Percentiles rank a stretch among this genome's conserved stretches.
phyloP scores from a whole-genome alignment of 2,329 filamentous ascomycete species.

The Harringtonia lauricola region DNA sequence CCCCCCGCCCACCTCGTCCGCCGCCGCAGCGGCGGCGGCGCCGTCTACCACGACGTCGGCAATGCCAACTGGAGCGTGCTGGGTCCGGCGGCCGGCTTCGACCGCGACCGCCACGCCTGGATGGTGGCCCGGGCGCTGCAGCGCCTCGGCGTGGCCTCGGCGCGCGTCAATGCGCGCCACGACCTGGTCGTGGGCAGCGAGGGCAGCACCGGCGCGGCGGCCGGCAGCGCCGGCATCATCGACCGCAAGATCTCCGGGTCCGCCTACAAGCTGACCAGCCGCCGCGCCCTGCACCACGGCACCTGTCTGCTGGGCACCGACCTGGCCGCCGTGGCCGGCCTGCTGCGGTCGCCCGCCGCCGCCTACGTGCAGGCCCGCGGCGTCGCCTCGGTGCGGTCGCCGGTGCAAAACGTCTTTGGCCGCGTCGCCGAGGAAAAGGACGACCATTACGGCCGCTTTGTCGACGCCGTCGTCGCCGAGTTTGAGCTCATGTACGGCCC shows the following conservation, averaged over 20 bases:
- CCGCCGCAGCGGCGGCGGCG: slow-evolving; percentile 76
- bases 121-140: slow-evolving; percentile 84
- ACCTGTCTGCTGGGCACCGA: slow-evolving; percentile 78
- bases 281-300: slow-evolving; percentile 76
- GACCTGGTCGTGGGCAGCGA: slow-evolving; percentile 69
- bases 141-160: slow-evolving; percentile 50
- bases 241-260: slow-evolving; percentile 73
- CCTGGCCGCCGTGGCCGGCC: slow-evolving; percentile 53
- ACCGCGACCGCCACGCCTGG: slow-evolving; percentile 76
- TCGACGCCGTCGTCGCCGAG: slow-evolving; percentile 46
- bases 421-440: slow-evolving; percentile 20
- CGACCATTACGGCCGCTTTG: slow-evolving; percentile 24
- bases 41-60: slow-evolving; percentile 86
- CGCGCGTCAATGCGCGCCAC: slow-evolving; percentile 78
- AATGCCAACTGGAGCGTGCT: slow-evolving; percentile 96
- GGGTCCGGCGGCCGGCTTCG: slow-evolving; percentile 63
- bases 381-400: slow-evolving; percentile 82
- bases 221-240: slow-evolving; percentile 1
- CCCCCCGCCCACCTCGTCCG: slow-evolving; percentile 50
- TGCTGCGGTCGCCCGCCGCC: slow-evolving; percentile 63
- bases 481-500: slow-evolving; percentile 58
- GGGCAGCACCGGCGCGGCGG: neutral
- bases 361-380: slow-evolving; percentile 69
- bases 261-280: slow-evolving; percentile 82
- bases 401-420: slow-evolving; percentile 59